Evolutionary conservation across 306 rosid species (phyloP).

Genomic region (Vachellia collinsii): DNA sequence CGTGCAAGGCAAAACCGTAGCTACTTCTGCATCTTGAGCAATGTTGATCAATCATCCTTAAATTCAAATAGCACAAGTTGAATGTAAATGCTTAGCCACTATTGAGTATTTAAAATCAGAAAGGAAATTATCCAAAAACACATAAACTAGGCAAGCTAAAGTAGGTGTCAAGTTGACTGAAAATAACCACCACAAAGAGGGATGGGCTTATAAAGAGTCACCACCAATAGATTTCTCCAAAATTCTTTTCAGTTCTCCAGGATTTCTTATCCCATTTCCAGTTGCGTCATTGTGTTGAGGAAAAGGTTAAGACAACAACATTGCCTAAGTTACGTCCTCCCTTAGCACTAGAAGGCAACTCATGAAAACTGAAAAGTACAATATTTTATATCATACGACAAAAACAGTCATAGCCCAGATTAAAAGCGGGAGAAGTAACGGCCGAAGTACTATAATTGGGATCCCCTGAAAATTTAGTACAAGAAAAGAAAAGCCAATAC

Average conservation of each 20-base stretch:
- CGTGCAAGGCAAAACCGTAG: constrained; percentile 5
- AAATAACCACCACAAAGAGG: background rate
- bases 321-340: background rate
- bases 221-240: background rate
- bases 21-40: constrained; percentile 3
- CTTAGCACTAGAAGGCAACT: background rate
- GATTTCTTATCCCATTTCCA: background rate
- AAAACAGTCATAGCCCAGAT: constrained; percentile 1
- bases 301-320: constrained; percentile 8
- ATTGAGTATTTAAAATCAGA: background rate
- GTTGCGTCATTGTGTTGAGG: background rate
- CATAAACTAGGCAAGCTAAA: background rate
- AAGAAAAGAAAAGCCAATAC: background rate
- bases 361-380: background rate
- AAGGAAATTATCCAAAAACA: background rate
- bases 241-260: background rate
- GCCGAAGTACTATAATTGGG: background rate
- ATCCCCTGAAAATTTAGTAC: background rate
- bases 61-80: constrained; percentile 6
- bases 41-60: constrained; percentile 10
- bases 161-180: background rate
- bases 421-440: background rate
- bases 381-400: background rate
- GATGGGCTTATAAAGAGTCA: background rate
- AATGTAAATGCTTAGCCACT: background rate